Evolutionary conservation across 1,284 basidiomycete genomes (phyloP).

Genomic region (Porodaedalea pini): DNA sequence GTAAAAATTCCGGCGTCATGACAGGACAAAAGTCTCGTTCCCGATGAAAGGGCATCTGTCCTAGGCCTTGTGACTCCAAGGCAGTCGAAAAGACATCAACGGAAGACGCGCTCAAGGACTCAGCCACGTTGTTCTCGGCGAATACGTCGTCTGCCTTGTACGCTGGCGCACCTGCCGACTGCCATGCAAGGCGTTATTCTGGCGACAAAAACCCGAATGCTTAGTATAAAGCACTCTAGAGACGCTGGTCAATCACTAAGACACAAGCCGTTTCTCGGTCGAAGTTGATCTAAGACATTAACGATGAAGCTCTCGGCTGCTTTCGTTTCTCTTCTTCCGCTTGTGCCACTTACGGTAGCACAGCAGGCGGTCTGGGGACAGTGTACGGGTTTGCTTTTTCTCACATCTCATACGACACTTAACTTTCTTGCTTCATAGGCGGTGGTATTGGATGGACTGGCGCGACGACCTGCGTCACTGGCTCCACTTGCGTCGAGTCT

Average conservation of each 20-base stretch:
- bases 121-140: constrained; percentile 1
- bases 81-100: not conserved
- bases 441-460: constrained; percentile 37
- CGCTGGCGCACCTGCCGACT: not conserved
- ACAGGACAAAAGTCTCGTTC: too few relatives aligned
- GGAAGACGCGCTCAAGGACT: not conserved
- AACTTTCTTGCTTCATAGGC: constrained; percentile 23
- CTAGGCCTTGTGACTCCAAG: not conserved
- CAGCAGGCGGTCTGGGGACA: constrained; percentile 35
- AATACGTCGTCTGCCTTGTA: constrained; percentile 5
- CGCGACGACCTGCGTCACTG: constrained; percentile 34
- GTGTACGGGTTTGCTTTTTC: constrained; percentile 27
- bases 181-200: not conserved
- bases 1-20: not conserved
- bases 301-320: constrained; percentile 31
- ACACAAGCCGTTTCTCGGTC: not conserved
- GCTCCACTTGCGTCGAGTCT: constrained; percentile 27
- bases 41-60: not conserved
- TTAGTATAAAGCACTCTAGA: not conserved
- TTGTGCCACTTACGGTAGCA: constrained; percentile 30
- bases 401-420: not conserved
- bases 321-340: constrained; percentile 28
- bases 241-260: not conserved
- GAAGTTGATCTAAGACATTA: not conserved
- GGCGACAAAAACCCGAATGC: constrained; percentile 1